Base-by-base conservation (phyloP, 441 rosid genomes). In the Pelargonium fulgidum region DNA sequence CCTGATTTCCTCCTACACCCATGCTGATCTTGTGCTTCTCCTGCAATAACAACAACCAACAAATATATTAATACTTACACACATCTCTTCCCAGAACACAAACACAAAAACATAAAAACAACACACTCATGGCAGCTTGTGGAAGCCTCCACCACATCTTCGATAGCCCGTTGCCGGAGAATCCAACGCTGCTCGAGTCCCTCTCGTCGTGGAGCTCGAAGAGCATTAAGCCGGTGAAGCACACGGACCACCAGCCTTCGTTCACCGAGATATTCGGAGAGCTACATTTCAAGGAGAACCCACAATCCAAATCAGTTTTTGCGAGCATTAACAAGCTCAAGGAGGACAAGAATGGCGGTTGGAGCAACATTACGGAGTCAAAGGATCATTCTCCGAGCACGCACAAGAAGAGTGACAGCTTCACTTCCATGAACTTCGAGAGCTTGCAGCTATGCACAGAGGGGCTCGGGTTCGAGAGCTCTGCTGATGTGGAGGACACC, bases 391-490 rank as follows among this genome's bases (percentile, higher is more conserved):
- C 33, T 26, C 33, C 33, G 33, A 26, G 33, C 3, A 26, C 33
- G 2, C 83, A 74, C 62, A 73, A 47, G 64, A 78, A 64, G 61
- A 77, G 83, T 47, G 82, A 76, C 20, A 70, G 75, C 68, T 80
- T 77, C 42, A 75, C 84, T 0, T 74, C 79, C 0, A 79, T 76
- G 84, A 81, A 76, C 70, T 79, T 72, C 4, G 89, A 82, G 66
- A 83, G 85, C 78, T 77, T 93, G 70, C 96, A 91, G 63, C 82
- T 91, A 2, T 93, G 99, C 81, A 91, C 97, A 0, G 97, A 93
- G 74, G 95, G 99, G 45, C 85, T 91, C 9, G 97, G 95, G 41
- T 91, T 83, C 44, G 96, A 93, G 79, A 93, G 97, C 77, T 88
- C 78, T 42, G 96, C 79, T 62, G 91, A 81, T 42, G 84, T 86